These are phyloP conservation scores for Aurinia saxatilis DNA, from an alignment of 345 rosid species.

Conservation along the genomic window DNA sequence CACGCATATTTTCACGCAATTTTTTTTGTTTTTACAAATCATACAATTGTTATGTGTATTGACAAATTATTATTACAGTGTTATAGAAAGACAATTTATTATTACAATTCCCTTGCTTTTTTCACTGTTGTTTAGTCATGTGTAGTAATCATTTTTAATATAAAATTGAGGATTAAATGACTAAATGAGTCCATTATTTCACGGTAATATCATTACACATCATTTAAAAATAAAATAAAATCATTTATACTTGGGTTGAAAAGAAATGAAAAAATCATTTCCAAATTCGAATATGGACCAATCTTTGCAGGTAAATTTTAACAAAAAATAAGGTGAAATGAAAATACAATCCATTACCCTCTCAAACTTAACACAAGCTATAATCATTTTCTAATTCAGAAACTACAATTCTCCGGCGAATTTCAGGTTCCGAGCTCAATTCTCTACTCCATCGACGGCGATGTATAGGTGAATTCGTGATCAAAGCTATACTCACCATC, in stretches of 20 bases:
- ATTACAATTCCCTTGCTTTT: no score
- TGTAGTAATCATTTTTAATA: not conserved
- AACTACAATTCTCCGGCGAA: slow-evolving; percentile 17
- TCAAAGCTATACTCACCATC: not conserved
- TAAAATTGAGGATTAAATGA: not conserved
- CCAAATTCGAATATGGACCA: slow-evolving; percentile 3
- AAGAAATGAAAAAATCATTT: not conserved
- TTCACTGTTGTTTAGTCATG: not conserved
- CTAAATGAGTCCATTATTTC: no score
- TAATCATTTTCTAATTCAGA: not conserved
- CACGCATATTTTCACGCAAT: not conserved
- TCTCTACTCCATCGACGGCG: slow-evolving; percentile 3
- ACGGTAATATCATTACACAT: no score
- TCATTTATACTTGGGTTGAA: no score
- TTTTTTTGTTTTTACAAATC: not conserved
- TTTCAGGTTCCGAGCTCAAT: not conserved
- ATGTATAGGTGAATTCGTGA: not conserved
- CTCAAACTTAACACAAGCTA: not conserved
- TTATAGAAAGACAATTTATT: no score
- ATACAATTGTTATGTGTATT: not conserved
- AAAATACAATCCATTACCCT: not conserved
- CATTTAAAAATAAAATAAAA: no score
- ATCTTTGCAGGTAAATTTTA: slow-evolving; percentile 3
- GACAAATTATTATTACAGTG: no score
- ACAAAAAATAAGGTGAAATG: not conserved